A percentile compares a stretch with the other conserved stretches of the same genome.
These are phyloP conservation scores for Colletotrichum sojae DNA, from an alignment of 2,329 filamentous ascomycete species.

Conservation along the genomic window DNA sequence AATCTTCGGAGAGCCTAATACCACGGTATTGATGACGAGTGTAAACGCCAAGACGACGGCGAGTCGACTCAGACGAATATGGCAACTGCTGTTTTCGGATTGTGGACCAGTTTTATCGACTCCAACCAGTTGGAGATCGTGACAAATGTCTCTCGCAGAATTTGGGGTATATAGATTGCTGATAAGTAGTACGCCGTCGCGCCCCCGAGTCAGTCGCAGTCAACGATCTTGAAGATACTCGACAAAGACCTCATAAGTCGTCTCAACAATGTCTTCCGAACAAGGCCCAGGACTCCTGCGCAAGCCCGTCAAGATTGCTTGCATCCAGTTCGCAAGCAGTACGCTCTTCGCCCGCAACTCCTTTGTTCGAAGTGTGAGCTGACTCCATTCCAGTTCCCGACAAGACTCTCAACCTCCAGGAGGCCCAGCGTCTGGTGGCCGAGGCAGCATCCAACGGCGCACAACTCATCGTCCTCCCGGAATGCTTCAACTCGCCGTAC, in stretches of 20 bases:
- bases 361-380: background rate
- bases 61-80: background rate
- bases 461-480: conserved; percentile 89
- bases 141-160: background rate
- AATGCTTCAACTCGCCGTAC: conserved; percentile 99
- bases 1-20: too few species aligned
- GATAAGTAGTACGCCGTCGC: background rate
- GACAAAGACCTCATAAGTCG: too few species aligned
- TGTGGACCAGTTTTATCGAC: background rate
- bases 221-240: too few species aligned
- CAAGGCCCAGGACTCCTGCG: background rate
- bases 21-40: too few species aligned
- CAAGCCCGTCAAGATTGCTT: conserved; percentile 82
- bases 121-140: conserved; percentile 13
- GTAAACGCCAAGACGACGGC: too few species aligned
- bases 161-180: background rate
- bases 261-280: background rate
- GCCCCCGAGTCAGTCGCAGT: too few species aligned
- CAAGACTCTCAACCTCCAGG: conserved; percentile 86
- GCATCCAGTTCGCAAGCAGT: conserved; percentile 81
- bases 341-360: background rate
- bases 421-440: conserved; percentile 85
- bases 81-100: background rate
- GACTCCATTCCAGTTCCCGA: conserved; percentile 69
- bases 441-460: conserved; percentile 83